Evolutionary conservation across 768 basidiomycete species (phyloP).

Genomic region (Scleroderma citrinum): DNA sequence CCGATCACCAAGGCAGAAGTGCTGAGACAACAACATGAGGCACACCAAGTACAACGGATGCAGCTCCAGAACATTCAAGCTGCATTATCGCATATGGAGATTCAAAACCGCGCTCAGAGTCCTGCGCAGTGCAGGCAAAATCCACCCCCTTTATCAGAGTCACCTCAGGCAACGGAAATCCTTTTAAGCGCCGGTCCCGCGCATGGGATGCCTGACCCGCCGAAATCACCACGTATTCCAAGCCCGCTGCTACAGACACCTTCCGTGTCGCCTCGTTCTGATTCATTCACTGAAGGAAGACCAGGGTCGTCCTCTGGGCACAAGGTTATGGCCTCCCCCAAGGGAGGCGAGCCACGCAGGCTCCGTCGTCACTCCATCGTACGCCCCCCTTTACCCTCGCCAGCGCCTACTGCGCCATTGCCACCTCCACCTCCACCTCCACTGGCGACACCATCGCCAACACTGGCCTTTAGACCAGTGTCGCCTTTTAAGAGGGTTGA

Average conservation of each 20-base stretch:
- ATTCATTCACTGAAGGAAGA: background rate
- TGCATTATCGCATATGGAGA: constrained; percentile 11
- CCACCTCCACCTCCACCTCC: background rate
- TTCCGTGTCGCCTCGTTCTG: constrained; percentile 5
- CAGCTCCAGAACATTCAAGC: constrained; percentile 17
- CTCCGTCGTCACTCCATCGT: constrained; percentile 17
- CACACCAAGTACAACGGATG: background rate
- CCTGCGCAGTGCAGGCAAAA: background rate
- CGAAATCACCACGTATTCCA: constrained; percentile 2
- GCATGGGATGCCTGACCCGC: background rate
- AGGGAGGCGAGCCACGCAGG: constrained; percentile 6
- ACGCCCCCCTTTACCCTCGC: constrained; percentile 11
- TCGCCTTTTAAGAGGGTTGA: constrained; percentile 18
- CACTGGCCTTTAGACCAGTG: constrained; percentile 5
- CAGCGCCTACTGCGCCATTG: constrained; percentile 6
- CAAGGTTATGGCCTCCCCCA: background rate
- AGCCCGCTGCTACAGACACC: constrained; percentile 5
- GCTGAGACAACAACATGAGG: constrained; percentile 13
- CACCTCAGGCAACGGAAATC: constrained; percentile 15
- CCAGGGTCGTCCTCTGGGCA: background rate
- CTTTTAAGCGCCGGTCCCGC: constrained; percentile 4
- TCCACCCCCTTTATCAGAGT: constrained; percentile 12
- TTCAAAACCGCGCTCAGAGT: constrained; percentile 7
- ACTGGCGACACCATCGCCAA: background rate
- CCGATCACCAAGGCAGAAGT: constrained; percentile 18